Percentiles rank a stretch among this genome's conserved stretches.
phyloP scores from a whole-genome alignment of 371 early-diverging fungal species.

The Mucor irregularis region DNA sequence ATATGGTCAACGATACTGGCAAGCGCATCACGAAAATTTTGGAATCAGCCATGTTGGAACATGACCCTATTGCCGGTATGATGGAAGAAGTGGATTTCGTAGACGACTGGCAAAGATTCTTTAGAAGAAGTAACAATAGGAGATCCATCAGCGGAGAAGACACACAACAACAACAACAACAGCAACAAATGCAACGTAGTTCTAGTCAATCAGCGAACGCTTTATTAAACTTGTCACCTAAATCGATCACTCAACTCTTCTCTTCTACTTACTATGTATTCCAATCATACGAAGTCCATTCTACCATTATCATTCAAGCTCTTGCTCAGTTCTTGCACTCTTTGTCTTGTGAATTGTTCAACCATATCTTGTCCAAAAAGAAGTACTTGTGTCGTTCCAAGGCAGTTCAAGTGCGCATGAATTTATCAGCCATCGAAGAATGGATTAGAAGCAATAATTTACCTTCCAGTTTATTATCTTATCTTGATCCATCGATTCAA shows the following conservation, averaged over 20 bases:
- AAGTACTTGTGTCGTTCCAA: conserved; percentile 75
- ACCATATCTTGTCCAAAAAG: conserved; percentile 74
- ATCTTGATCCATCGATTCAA: conserved; percentile 70
- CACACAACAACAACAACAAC: no score
- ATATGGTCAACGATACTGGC: conserved; percentile 59
- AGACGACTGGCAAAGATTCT: conserved; percentile 59
- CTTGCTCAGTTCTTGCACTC: conserved; percentile 75
- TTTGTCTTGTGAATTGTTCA: conserved; percentile 77
- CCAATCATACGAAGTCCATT: conserved; percentile 64
- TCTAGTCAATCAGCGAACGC: background rate
- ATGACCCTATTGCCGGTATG: conserved; percentile 67
- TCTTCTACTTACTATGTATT: conserved; percentile 61
- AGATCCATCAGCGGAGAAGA: background rate
- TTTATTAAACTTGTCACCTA: conserved; percentile 33
- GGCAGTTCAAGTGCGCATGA: conserved; percentile 84
- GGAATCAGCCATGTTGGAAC: conserved; percentile 68
- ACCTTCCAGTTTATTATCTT: conserved; percentile 47
- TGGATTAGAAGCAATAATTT: conserved; percentile 71
- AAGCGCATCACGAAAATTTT: conserved; percentile 59
- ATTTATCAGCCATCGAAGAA: conserved; percentile 75
- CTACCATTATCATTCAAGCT: conserved; percentile 63
- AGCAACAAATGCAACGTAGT: conserved; percentile 8
- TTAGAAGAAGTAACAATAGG: conserved; percentile 28
- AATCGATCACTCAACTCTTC: conserved; percentile 62
- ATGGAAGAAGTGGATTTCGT: conserved; percentile 65